Base-by-base conservation (phyloP, 345 rosid genomes). In the Turnera subulata region DNA sequence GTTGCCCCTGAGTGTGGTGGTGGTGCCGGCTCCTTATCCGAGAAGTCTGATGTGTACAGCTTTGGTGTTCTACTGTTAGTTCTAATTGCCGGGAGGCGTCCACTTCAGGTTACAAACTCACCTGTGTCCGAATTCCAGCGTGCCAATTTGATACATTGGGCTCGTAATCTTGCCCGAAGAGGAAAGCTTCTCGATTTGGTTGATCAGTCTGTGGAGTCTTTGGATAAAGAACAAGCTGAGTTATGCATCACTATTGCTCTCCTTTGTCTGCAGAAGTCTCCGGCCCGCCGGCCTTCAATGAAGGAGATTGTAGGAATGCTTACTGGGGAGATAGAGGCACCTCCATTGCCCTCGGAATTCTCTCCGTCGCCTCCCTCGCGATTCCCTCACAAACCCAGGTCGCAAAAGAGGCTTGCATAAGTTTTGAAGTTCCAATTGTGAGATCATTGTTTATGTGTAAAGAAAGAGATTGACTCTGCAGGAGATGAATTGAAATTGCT, bases 71-170 rank as follows among this genome's bases (percentile, higher is more conserved):
- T 89, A 44, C 25, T 92, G 48, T 69, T 92, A 59, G 98, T 92
- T 56, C 60, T 89, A 43, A 67, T 92, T 20, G 91, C 98, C 1
- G 98, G 98, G 5, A 58, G 95, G 64, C 90, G 96, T 2, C 98
- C 96, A 0, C 76, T 92, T 55, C 87, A 92, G 65, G 89, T 92
- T 18, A 72, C 91, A 0, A 85, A 78, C 55, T 81, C 93, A 0
- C 91, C 89, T 0, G 68, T 83, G 80, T 78, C 95, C 0, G 95
- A 89, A 65, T 82, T 86, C 63, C 89, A 83, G 47, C 82, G 89
- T 9, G 96, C 98, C 2, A 92, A 89, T 69, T 84, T 92, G 24
- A 75, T 89, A 46, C 91, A 93, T 24, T 92, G 98, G 98, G 93
- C 93, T 0, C 75, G 96, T 0, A 81, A 80, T 55, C 89, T 92